These are phyloP conservation scores for Solanum acaule DNA, from an alignment of 257 asterid genomes.

Conservation along the genomic window DNA sequence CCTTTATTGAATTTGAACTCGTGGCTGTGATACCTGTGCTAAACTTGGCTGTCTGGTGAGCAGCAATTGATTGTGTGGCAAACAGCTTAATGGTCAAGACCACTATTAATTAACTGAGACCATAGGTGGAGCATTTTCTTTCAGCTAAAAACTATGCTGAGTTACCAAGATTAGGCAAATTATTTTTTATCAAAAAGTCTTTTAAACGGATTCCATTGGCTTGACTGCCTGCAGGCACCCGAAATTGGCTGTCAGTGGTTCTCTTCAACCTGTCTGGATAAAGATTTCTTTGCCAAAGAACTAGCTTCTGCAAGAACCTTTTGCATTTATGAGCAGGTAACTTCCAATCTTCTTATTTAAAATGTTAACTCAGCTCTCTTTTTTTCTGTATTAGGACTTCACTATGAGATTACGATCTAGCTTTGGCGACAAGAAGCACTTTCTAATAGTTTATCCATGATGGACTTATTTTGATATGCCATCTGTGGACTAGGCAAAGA, in stretches of 20 bases:
- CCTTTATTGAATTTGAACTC: background rate
- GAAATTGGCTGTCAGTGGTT: conserved; percentile 88
- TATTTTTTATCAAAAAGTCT: background rate
- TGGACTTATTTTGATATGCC: background rate
- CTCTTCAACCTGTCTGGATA: conserved; percentile 40
- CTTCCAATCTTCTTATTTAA: background rate
- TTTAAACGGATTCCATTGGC: background rate
- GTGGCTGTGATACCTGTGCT: background rate
- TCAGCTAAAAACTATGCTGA: background rate
- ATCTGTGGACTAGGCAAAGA: background rate
- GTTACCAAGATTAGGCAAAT: background rate
- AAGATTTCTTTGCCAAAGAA: conserved; percentile 37
- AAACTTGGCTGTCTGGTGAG: background rate
- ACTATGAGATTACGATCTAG: background rate
- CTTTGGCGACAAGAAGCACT: background rate
- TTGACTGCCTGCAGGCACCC: conserved; percentile 50
- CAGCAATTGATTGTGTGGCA: background rate
- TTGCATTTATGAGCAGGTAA: conserved; percentile 82
- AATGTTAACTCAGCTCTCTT: background rate
- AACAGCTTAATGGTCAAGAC: background rate
- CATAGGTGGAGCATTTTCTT: background rate
- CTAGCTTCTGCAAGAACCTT: conserved; percentile 85
- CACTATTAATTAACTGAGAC: background rate
- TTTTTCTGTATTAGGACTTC: background rate
- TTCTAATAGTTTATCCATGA: background rate